Conservation (phyloP, 169 alveolate species). For the Perkinsus olseni region DNA sequence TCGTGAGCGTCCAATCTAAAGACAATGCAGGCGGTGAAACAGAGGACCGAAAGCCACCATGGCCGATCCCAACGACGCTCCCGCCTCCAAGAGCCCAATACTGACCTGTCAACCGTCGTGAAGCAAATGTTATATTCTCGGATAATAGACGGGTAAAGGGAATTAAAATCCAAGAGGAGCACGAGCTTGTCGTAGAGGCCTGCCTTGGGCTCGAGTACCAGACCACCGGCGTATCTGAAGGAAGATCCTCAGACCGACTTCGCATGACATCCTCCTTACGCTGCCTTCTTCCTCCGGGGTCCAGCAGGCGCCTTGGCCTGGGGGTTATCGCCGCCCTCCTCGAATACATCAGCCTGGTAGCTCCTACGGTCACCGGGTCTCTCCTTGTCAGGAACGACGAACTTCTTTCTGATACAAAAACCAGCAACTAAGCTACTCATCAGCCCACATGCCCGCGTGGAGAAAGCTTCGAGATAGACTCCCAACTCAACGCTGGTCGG, state of each 20-base stretch:
- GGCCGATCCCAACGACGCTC: too few relatives aligned
- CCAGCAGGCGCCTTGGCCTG: background rate
- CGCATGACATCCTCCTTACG: background rate
- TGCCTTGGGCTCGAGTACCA: constrained; percentile 93
- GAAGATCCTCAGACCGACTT: background rate
- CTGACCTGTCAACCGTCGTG: constrained; percentile 80
- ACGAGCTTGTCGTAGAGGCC: constrained; percentile 92
- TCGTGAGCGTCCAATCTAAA: constrained; percentile 26
- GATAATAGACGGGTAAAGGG: constrained; percentile 97
- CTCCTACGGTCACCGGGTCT: background rate
- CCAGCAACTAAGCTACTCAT: background rate
- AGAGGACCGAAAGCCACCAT: too few relatives aligned
- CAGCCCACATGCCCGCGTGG: too few relatives aligned
- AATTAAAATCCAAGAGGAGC: constrained; percentile 93
- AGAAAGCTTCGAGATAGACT: constrained; percentile 17
- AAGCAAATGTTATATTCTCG: constrained; percentile 97
- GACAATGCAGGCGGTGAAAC: too few relatives aligned
- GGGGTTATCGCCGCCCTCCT: background rate
- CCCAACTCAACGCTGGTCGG: constrained; percentile 5
- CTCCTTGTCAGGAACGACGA: constrained; percentile 9
- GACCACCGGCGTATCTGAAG: constrained; percentile 85
- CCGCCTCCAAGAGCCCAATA: background rate
- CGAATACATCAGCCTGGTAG: background rate
- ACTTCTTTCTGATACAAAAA: background rate
- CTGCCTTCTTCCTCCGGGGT: background rate